Conservation (phyloP, 352 stramenopile genomes). For the Lagenidium giganteum region DNA sequence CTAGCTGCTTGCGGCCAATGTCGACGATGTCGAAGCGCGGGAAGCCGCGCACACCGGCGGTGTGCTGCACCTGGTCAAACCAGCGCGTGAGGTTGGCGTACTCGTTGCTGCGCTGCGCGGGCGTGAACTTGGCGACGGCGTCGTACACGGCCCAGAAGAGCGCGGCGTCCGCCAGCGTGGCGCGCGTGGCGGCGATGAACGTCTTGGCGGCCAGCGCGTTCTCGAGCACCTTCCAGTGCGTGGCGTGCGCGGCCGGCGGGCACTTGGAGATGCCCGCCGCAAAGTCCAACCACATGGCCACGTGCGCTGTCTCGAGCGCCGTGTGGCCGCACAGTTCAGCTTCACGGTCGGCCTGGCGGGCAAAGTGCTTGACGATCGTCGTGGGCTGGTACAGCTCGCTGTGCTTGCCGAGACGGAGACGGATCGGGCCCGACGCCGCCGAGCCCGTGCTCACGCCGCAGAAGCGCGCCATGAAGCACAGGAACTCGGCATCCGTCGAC, state of each 20-base stretch:
- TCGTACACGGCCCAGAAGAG: conserved; percentile 64
- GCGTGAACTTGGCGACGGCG: conserved; percentile 29
- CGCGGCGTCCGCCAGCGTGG: conserved; percentile 73
- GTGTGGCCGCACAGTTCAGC: conserved; percentile 50
- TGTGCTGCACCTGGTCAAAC: conserved; percentile 87
- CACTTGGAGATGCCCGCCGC: conserved; percentile 41
- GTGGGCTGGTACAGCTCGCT: conserved; percentile 69
- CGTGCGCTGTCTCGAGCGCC: conserved; percentile 62
- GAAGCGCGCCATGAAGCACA: conserved; percentile 83
- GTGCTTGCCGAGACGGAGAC: conserved; percentile 65
- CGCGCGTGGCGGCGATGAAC: conserved; percentile 62
- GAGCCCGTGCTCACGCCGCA: conserved; percentile 68
- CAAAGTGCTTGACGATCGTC: conserved; percentile 75
- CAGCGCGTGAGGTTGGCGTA: conserved; percentile 64
- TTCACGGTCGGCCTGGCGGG: conserved; percentile 67
- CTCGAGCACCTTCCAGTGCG: conserved; percentile 69
- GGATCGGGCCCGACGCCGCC: conserved; percentile 64
- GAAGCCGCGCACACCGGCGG: conserved; percentile 77
- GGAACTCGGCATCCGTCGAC: conserved; percentile 59
- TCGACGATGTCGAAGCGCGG: conserved; percentile 60
- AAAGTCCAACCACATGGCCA: conserved; percentile 78
- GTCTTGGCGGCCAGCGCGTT: conserved; percentile 43
- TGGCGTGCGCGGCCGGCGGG: conserved; percentile 21
- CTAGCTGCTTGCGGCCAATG: conserved; percentile 36
- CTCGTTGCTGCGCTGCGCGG: conserved; percentile 36